phyloP scores from a whole-genome alignment of 148 eudicot genomes.

The Fagopyrum esculentum region DNA sequence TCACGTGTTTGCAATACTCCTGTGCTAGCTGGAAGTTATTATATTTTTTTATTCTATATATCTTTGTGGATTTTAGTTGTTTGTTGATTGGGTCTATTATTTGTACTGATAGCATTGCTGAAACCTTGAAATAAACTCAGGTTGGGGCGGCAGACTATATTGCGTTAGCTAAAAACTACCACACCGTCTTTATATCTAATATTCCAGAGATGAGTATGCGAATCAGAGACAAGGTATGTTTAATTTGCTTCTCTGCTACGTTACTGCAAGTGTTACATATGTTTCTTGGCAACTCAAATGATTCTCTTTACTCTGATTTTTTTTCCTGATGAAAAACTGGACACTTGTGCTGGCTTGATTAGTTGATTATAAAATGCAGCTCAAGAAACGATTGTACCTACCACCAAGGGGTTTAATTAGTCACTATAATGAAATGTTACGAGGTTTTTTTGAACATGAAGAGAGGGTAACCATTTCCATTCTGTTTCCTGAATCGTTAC shows the following conservation, averaged over 20 bases:
- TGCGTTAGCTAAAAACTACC: constrained; percentile 78
- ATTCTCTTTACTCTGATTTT: not conserved
- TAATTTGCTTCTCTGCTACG: not conserved
- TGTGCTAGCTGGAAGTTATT: not conserved
- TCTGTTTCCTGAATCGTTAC: too few relatives aligned
- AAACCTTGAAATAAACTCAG: constrained; percentile 25
- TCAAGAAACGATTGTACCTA: too few relatives aligned
- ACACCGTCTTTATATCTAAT: constrained; percentile 75
- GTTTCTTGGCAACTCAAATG: not conserved
- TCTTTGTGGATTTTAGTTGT: not conserved
- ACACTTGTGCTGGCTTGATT: not conserved
- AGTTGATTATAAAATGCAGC: too few relatives aligned
- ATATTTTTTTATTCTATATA: too few relatives aligned
- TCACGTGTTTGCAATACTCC: not conserved
- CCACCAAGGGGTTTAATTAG: too few relatives aligned
- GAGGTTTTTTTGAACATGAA: too few relatives aligned
- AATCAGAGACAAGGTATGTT: constrained; percentile 78
- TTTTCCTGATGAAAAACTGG: not conserved
- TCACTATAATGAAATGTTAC: too few relatives aligned
- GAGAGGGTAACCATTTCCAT: too few relatives aligned
- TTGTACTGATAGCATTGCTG: not conserved
- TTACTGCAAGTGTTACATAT: not conserved
- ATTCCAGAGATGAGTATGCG: constrained; percentile 95
- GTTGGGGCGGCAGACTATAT: constrained; percentile 97
- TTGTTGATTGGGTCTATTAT: not conserved